Evolutionary conservation across 2,329 filamentous ascomycete genomes (phyloP), one percentile per base, ranked within the genome.

Genomic region (Apiospora sp.): DNA sequence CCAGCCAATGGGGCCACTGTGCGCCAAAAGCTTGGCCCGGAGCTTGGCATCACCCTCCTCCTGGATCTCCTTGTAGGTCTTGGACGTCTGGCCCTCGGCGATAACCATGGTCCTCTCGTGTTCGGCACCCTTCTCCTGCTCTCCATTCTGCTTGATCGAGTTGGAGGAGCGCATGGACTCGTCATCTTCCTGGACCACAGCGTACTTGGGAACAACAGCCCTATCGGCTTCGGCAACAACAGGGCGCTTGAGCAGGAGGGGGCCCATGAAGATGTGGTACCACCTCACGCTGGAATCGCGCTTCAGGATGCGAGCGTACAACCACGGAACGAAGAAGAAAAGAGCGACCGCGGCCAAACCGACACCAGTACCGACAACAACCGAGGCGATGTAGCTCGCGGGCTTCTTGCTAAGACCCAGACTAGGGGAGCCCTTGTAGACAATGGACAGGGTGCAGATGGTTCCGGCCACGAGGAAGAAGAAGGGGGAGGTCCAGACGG

Each of bases 391-490:
- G 79, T 89, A 94, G 87, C 88, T 91, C 12, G 82, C 81, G 1
- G 92, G 91, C 86, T 92, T 92, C 83, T 92, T 89, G 84, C 84
- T 86, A 41, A 94, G 84, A 30, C 87, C 87, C 43, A 93, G 87
- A 73, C 86, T 91, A 34, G 93, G 92, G 13, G 92, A 94, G 44
- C 93, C 93, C 87, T 95, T 94, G 88, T 94, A 94, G 76, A 95
- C 92, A 77, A 95, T 91, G 61, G 92, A 94, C 6, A 95, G 86
- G 0, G 92, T 93, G 84, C 92, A 94, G 78, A 95, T 84, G 73
- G 92, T 93, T 71, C 87, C 92, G 72, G 93, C 92, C 73, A 95
- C 89, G 72, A 94, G 89, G 87, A 95, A 95, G 85, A 92, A 95
- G 83, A 93, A 90, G 13, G 93, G 93, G 1, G 92, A 91, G 70